A percentile compares a stretch with the other conserved stretches of the same genome.
phyloP scores from a whole-genome alignment of 805 yeast species.

The Grigorovia transvaalensis region DNA sequence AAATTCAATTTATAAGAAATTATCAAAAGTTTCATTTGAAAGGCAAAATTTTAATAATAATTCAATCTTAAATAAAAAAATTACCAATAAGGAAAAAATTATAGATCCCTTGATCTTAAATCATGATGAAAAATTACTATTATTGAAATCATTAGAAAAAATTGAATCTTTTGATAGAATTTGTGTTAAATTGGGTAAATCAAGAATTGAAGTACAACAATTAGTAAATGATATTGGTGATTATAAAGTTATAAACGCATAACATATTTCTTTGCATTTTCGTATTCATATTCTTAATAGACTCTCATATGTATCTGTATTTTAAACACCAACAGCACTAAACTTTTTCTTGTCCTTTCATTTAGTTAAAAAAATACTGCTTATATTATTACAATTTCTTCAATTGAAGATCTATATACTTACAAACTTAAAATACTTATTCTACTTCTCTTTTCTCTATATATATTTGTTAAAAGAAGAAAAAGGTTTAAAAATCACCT shows the following conservation, averaged over 20 bases:
- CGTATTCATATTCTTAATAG: background rate
- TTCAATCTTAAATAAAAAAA: slow-evolving; percentile 1
- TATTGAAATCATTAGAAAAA: slow-evolving; percentile 39
- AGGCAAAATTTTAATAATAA: slow-evolving; percentile 5
- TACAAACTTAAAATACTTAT: too few relatives aligned
- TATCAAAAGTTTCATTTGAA: slow-evolving; percentile 23
- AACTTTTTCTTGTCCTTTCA: too few relatives aligned
- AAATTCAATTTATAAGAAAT: slow-evolving; percentile 21
- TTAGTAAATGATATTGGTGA: slow-evolving; percentile 40
- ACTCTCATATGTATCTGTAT: too few relatives aligned
- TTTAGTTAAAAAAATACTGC: background rate
- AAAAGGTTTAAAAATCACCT: too few relatives aligned
- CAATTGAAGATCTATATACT: background rate
- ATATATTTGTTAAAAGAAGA: too few relatives aligned
- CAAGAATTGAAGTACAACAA: slow-evolving; percentile 44
- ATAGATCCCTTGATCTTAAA: slow-evolving; percentile 5
- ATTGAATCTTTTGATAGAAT: slow-evolving; percentile 53
- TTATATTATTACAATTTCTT: background rate
- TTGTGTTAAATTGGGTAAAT: slow-evolving; percentile 55
- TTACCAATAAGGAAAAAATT: background rate
- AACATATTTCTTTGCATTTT: slow-evolving; percentile 2
- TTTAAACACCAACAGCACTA: too few relatives aligned
- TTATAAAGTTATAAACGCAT: slow-evolving; percentile 37
- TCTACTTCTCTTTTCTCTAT: too few relatives aligned
- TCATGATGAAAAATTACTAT: slow-evolving; percentile 15